Evolutionary conservation across 176 grass and related monocot genomes (phyloP).

Genomic region (Triticum timopheevii): DNA sequence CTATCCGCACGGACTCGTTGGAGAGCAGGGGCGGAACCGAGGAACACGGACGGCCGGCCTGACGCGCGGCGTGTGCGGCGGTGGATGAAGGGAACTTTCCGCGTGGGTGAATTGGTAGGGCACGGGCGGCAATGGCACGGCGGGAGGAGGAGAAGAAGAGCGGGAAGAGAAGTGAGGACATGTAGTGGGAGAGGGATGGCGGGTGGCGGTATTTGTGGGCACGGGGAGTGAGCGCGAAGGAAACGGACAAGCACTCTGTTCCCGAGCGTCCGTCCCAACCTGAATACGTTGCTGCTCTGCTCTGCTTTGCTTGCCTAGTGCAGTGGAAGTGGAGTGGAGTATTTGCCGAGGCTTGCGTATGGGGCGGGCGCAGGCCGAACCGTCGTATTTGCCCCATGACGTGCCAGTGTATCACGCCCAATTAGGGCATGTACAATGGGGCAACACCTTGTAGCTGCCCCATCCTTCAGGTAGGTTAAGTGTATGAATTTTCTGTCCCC

Average conservation of each 20-base stretch:
- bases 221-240: background rate
- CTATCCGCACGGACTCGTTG: background rate
- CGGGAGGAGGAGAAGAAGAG: background rate
- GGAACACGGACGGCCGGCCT: background rate
- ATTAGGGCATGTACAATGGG: no score
- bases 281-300: no score
- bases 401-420: background rate
- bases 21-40: background rate
- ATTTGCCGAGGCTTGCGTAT: background rate
- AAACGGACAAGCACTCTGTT: constrained; percentile 18
- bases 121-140: background rate
- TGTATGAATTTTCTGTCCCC: no score
- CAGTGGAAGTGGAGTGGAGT: background rate
- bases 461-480: no score
- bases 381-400: background rate
- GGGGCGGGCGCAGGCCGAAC: background rate
- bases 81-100: background rate
- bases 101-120: background rate
- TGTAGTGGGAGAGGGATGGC: background rate
- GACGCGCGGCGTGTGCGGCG: background rate
- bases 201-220: constrained; percentile 25
- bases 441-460: no score
- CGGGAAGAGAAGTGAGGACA: background rate
- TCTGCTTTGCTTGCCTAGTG: background rate
- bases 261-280: background rate